These are phyloP conservation scores for Kodamaea jinghongensis DNA, from an alignment of 805 yeast genomes.

Conservation along the genomic window DNA sequence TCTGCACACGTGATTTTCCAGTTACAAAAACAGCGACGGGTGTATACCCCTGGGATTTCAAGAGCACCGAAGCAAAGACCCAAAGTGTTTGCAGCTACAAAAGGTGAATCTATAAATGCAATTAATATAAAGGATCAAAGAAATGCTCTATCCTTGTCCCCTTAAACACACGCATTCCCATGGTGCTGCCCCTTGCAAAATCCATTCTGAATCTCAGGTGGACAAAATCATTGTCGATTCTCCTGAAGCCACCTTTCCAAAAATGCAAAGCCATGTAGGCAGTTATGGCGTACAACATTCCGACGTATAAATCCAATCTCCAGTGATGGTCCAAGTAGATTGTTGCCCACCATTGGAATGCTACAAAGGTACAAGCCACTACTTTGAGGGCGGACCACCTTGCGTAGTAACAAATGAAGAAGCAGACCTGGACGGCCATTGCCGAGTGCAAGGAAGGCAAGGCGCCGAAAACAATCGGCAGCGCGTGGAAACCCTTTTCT, in stretches of 20 bases:
- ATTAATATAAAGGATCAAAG: constrained; percentile 44
- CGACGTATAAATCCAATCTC: constrained; percentile 58
- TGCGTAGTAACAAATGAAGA: constrained; percentile 41
- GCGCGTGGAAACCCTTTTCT: constrained; percentile 60
- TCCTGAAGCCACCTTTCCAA: constrained; percentile 24
- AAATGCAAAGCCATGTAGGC: constrained; percentile 39
- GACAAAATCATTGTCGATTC: constrained; percentile 37
- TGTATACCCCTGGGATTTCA: no score
- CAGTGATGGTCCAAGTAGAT: constrained; percentile 73
- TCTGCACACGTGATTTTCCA: no score
- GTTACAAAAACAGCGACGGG: no score
- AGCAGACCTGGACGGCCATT: constrained; percentile 53
- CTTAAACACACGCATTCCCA: constrained; percentile 66
- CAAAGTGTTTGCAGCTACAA: no score
- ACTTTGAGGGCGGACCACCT: constrained; percentile 33
- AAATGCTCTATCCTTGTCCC: constrained; percentile 47
- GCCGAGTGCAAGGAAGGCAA: constrained; percentile 64
- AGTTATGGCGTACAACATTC: constrained; percentile 50
- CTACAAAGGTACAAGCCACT: constrained; percentile 43
- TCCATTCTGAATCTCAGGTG: constrained; percentile 38
- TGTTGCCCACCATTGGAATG: constrained; percentile 72
- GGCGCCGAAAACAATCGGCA: constrained; percentile 70
- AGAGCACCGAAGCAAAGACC: not conserved
- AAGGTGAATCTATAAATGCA: not conserved
- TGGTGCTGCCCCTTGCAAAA: constrained; percentile 42